Percentiles rank a stretch among this genome's conserved stretches.
These are phyloP conservation scores for Venturiaceae sp. DNA, from an alignment of 2,329 filamentous ascomycete genomes.

Conservation along the genomic window DNA sequence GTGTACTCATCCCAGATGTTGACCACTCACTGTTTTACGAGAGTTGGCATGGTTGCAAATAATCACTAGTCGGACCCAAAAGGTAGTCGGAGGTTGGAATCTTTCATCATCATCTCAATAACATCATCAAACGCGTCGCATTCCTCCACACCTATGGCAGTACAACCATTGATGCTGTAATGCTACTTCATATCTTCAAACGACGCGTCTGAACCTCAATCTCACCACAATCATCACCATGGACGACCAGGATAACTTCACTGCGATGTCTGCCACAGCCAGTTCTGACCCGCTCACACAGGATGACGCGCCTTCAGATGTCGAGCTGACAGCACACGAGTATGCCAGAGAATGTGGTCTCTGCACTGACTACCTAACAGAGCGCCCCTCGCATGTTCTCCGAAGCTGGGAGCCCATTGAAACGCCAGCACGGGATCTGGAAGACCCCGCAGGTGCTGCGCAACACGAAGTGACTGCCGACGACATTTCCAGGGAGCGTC, in stretches of 20 bases:
- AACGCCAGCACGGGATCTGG: neutral
- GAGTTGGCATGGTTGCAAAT: too few species aligned
- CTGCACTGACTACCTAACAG: neutral
- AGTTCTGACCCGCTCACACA: neutral
- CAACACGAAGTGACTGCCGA: neutral
- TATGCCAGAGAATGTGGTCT: slow-evolving; percentile 1
- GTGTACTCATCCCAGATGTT: too few species aligned
- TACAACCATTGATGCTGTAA: too few species aligned
- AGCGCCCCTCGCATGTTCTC: neutral
- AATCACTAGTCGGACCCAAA: too few species aligned
- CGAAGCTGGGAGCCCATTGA: neutral
- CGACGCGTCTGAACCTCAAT: neutral
- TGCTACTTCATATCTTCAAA: too few species aligned
- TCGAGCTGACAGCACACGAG: neutral
- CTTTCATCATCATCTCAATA: neutral
- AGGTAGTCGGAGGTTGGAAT: too few species aligned
- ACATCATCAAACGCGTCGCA: neutral
- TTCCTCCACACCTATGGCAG: neutral
- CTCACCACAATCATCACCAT: neutral
- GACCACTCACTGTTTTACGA: too few species aligned
- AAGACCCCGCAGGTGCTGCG: neutral
- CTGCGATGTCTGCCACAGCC: neutral
- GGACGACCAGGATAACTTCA: neutral
- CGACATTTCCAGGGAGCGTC: neutral
- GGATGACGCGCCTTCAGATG: too few species aligned